Percentiles rank a stretch among this genome's conserved stretches.
phyloP scores from a whole-genome alignment of 78 protist genomes.

The Capsaspora owczarzaki region DNA sequence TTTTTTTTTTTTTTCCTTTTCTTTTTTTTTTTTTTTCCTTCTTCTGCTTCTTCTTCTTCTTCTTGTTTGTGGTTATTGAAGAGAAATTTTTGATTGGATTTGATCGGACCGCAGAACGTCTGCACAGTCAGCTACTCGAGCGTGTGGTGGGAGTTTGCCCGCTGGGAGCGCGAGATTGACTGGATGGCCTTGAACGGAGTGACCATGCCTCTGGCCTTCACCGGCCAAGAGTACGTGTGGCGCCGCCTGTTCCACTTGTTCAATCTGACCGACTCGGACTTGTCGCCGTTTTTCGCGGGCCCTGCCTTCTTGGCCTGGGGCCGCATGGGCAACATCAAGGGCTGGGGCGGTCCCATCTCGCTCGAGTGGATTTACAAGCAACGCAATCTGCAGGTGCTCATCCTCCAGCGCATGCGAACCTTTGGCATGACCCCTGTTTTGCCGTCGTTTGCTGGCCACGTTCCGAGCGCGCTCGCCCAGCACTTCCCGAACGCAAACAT shows the following conservation, averaged over 20 bases:
- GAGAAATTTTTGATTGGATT: background rate
- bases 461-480: slow-evolving; percentile 19
- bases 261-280: slow-evolving; percentile 18
- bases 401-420: slow-evolving; percentile 23
- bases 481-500: slow-evolving; percentile 16
- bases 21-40: no score
- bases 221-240: slow-evolving; percentile 59
- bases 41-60: background rate
- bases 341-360: slow-evolving; percentile 50
- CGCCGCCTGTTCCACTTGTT: background rate
- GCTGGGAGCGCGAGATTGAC: slow-evolving; percentile 58
- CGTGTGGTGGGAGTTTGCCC: slow-evolving; percentile 40
- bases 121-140: slow-evolving; percentile 22
- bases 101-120: background rate
- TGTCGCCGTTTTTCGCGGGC: slow-evolving; percentile 38
- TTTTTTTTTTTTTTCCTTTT: background rate
- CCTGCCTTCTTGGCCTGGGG: slow-evolving; percentile 69
- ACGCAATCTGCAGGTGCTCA: slow-evolving; percentile 11
- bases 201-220: slow-evolving; percentile 45
- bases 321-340: slow-evolving; percentile 55
- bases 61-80: background rate
- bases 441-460: slow-evolving; percentile 59
- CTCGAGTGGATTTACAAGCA: slow-evolving; percentile 7
- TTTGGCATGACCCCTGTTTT: slow-evolving; percentile 49
- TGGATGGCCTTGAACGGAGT: slow-evolving; percentile 68